Evolutionary conservation across 148 eudicot genomes (phyloP), one percentile per base, ranked within the genome.

Genomic region (Simmondsia chinensis): DNA sequence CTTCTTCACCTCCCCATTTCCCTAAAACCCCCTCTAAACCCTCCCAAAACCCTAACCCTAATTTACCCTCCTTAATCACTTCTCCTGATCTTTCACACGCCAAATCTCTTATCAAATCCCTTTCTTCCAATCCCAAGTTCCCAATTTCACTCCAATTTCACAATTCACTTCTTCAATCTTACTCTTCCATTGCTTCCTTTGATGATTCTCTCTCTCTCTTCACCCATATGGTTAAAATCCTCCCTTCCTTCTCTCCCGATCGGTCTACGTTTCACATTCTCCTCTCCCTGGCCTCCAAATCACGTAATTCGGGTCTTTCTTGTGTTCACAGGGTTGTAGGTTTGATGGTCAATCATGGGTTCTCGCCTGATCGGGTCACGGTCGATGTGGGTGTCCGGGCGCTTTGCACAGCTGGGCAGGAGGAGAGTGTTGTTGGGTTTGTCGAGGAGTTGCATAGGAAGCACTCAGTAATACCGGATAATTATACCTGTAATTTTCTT

Each of bases 91-190:
- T 72, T 43, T 54, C 93, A 12, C 66, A 64, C 9, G 86, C 80
- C 33, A 83, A 79, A 61, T 4, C 79, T 73, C 57, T 55, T 3
- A 60, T 72, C 62, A 59, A 54, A 4, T 61, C 83, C 16, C 63
- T 86, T 40, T n/a, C 59, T 25, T 25, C 71, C 33, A 48, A 61
- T 64, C 22, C 49, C 23, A 50, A 24, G 17, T 4, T 54, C 47
- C 59, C 69, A 6, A 16, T 54, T 3, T 60, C 54, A 52, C 60
- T 42, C 50, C 74, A 43, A 29, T 72, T 66, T 59, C 68, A 49
- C 58, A 82, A 79, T 42, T 66, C 82, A 21, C 53, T 82, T 12
- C 66, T 87, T 34, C 65, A 66, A 17, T 87, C 96, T 0, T 83
- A 58, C 55, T 50, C 82, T 23, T 44, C 75, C 15, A 20, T 60